Percentiles rank a stretch among this genome's conserved stretches.
Conservation (phyloP, 208 protist species). For the Phytomonas sp. region DNA sequence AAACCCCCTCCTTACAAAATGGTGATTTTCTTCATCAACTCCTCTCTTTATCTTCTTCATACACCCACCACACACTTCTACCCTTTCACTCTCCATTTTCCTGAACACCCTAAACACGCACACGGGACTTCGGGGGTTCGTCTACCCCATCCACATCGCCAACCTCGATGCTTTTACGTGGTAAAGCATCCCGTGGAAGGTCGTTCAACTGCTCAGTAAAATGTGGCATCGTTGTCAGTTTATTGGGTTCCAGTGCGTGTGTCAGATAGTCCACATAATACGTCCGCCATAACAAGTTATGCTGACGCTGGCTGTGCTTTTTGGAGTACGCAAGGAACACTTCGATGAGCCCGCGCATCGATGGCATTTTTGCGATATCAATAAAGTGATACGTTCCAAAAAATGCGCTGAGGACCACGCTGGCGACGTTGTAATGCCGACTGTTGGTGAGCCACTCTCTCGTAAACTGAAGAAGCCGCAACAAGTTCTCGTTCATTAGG, state of each 20-base stretch:
- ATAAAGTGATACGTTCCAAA: constrained; percentile 55
- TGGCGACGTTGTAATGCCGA: constrained; percentile 69
- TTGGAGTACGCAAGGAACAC: constrained; percentile 79
- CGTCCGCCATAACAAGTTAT: constrained; percentile 68
- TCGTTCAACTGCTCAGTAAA: constrained; percentile 22
- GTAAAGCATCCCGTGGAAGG: not conserved
- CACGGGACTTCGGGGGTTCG: not conserved
- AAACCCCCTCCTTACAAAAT: not conserved
- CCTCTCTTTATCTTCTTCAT: too few species aligned
- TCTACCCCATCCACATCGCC: not conserved
- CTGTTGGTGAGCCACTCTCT: constrained; percentile 90
- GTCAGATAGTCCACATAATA: constrained; percentile 89
- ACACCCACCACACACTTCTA: too few species aligned
- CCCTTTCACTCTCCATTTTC: not conserved
- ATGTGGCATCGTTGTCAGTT: constrained; percentile 55
- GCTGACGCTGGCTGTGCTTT: constrained; percentile 80
- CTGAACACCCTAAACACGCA: not conserved
- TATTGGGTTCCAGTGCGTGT: constrained; percentile 35
- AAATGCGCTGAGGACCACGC: constrained; percentile 55
- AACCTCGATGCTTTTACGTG: not conserved
- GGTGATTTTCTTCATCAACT: not conserved
- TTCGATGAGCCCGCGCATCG: constrained; percentile 57
- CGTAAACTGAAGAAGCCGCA: constrained; percentile 80
- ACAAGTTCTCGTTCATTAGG: constrained; percentile 50
- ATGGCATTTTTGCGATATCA: constrained; percentile 44